Percentiles rank a stretch among this genome's conserved stretches.
Evolutionary conservation across 2,329 filamentous ascomycete genomes (phyloP).

Genomic region (Davidsoniella eucalypti): DNA sequence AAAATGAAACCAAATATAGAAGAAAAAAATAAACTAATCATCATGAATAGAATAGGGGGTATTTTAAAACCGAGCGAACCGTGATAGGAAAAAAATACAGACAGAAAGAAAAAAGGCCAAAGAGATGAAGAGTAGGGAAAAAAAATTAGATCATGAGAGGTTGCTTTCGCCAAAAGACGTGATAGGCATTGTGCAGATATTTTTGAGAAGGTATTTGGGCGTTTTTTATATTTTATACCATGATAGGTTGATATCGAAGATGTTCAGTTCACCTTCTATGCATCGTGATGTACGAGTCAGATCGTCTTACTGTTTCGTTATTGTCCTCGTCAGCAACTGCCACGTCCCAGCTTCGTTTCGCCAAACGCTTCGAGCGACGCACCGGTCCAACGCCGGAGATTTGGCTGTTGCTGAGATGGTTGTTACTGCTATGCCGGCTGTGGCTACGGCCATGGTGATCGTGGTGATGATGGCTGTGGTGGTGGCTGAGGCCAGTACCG

Average conservation of each 20-base stretch:
- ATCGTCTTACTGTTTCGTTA: background rate
- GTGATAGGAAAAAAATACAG: background rate
- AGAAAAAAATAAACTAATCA: slow-evolving; percentile 5
- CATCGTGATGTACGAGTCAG: background rate
- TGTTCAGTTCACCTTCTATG: too few species aligned
- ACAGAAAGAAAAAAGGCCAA: background rate
- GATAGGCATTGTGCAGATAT: too few species aligned
- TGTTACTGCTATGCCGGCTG: background rate
- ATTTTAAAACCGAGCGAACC: slow-evolving; percentile 19
- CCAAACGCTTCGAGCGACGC: slow-evolving; percentile 1
- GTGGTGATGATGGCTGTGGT: background rate
- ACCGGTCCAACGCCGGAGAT: background rate
- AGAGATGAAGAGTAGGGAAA: background rate
- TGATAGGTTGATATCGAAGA: too few species aligned
- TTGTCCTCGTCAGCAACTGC: slow-evolving; percentile 4
- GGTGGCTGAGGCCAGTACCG: background rate
- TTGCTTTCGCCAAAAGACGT: background rate
- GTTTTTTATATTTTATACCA: too few species aligned
- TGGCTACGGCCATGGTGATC: background rate
- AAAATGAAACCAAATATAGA: slow-evolving; percentile 6
- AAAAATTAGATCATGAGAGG: background rate
- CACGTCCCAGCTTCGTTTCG: slow-evolving; percentile 7
- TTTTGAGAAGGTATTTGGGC: too few species aligned
- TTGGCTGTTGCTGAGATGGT: background rate
- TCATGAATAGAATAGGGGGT: background rate